Evolutionary conservation across 371 early-diverging fungal genomes (phyloP).

Genomic region (Actinomortierella wolfii): DNA sequence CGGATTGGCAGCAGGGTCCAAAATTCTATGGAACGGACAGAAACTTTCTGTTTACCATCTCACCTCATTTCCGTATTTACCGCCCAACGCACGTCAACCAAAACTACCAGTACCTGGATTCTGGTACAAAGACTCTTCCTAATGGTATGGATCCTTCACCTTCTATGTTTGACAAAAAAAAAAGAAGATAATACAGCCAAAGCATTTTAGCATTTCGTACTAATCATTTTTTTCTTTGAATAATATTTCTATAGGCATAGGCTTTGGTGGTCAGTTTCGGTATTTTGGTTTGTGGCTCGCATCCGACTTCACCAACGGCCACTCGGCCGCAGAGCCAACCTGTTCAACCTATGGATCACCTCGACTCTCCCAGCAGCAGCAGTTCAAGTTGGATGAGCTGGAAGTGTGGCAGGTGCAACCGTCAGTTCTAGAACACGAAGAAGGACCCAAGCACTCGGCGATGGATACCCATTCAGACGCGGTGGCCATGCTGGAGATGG

Average conservation of each 20-base stretch:
- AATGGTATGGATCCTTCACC: conserved; percentile 61
- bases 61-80: conserved; percentile 51
- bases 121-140: conserved; percentile 80
- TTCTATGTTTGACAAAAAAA: background rate
- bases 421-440: conserved; percentile 59
- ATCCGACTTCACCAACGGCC: conserved; percentile 69
- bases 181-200: background rate
- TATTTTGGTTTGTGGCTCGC: conserved; percentile 86
- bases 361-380: conserved; percentile 55
- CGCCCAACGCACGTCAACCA: conserved; percentile 63
- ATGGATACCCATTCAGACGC: conserved; percentile 71
- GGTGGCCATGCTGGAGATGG: conserved; percentile 87
- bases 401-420: conserved; percentile 80
- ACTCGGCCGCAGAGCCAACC: conserved; percentile 70
- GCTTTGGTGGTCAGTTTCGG: conserved; percentile 83
- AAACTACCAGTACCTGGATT: conserved; percentile 85
- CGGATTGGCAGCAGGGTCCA: conserved; percentile 59
- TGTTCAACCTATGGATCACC: conserved; percentile 75
- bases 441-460: conserved; percentile 57
- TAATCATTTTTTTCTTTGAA: conserved; percentile 6
- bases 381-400: conserved; percentile 73
- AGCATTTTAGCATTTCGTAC: background rate
- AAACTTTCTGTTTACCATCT: conserved; percentile 67
- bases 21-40: conserved; percentile 74
- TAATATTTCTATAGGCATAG: conserved; percentile 50